These are phyloP conservation scores for Rosa rugosa DNA, from an alignment of 306 rosid species.

Conservation along the genomic window DNA sequence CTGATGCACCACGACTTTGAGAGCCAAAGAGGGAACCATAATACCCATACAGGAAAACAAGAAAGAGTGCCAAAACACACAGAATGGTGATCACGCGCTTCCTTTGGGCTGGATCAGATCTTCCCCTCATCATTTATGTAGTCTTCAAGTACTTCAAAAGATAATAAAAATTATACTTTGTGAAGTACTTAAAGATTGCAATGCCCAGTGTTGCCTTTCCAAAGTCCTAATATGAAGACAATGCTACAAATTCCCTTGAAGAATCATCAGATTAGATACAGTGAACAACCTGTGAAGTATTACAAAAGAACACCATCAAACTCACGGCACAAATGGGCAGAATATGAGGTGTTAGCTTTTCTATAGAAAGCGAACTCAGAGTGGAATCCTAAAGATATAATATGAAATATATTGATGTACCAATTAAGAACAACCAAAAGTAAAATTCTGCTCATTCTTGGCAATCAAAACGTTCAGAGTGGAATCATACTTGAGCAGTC, in stretches of 20 bases:
- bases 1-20: constrained; percentile 55
- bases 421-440: background rate
- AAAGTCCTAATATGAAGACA: background rate
- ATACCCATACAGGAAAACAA: constrained; percentile 75
- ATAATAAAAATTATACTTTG: constrained; percentile 9
- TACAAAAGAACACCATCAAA: constrained; percentile 32
- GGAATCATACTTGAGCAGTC: background rate
- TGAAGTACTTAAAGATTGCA: constrained; percentile 23
- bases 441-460: background rate
- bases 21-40: constrained; percentile 87
- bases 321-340: background rate
- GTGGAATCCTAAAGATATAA: background rate
- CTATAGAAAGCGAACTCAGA: too few relatives aligned
- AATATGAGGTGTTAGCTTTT: background rate
- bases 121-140: constrained; percentile 69
- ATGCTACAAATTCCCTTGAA: constrained; percentile 6
- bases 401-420: background rate
- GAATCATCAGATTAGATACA: constrained; percentile 4
- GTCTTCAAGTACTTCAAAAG: constrained; percentile 32
- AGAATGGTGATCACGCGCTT: constrained; percentile 65
- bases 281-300: constrained; percentile 36
- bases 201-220: constrained; percentile 1
- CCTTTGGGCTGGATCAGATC: constrained; percentile 81
- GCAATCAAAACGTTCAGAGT: background rate
- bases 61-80: constrained; percentile 52